These are phyloP conservation scores for Astrephomene gubernaculifera DNA, from an alignment of 139 green algal genomes.

Conservation along the genomic window DNA sequence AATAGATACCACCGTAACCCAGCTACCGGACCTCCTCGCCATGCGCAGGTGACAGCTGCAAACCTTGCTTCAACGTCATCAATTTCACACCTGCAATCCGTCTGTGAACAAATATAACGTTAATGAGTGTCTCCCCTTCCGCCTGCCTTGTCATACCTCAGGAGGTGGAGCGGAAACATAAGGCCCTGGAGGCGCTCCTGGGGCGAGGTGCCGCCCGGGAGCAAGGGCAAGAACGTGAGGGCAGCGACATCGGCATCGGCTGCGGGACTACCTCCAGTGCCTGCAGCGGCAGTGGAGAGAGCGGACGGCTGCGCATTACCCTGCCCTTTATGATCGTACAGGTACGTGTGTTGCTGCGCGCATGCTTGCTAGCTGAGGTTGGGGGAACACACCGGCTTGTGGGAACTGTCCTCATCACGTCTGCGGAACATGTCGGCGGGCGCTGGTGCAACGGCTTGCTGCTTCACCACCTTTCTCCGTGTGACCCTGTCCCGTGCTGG, in stretches of 20 bases:
- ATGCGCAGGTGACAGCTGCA: not conserved
- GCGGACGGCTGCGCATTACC: not conserved
- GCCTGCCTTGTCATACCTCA: not conserved
- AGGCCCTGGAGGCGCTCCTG: conserved; percentile 4
- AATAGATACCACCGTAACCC: not conserved
- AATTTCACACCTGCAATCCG: not conserved
- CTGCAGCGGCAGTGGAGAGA: not conserved
- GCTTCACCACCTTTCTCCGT: not conserved
- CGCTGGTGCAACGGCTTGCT: not conserved
- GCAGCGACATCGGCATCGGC: not conserved
- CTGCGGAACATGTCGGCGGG: not conserved
- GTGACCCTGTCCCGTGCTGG: too few relatives aligned
- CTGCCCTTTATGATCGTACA: conserved; percentile 27
- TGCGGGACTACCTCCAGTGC: not conserved
- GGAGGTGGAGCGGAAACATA: conserved; percentile 2
- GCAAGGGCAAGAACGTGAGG: too few relatives aligned
- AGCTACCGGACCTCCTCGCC: not conserved
- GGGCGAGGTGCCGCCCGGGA: not conserved
- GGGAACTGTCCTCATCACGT: not conserved
- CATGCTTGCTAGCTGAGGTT: not conserved
- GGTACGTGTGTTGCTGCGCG: not conserved
- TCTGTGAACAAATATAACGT: not conserved
- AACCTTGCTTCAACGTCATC: not conserved
- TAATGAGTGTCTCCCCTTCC: too few relatives aligned
- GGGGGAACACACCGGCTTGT: not conserved